Conservation (phyloP, 495 filamentous ascomycete genomes). For the Astrocystis sublimbata region DNA sequence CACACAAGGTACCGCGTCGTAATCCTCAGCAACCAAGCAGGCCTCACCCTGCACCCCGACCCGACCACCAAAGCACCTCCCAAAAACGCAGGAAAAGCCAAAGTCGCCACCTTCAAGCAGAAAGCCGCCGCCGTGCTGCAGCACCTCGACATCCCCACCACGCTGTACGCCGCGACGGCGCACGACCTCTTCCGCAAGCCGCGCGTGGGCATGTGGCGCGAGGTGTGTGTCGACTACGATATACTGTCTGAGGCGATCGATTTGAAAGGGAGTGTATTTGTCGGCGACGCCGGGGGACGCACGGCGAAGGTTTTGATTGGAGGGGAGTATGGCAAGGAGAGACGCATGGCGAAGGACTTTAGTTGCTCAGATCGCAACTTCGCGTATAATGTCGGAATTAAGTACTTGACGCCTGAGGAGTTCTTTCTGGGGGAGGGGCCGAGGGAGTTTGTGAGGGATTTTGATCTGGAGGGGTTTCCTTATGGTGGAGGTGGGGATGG, state of each 20-base stretch:
- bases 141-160: slow-evolving; percentile 73
- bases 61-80: slow-evolving; percentile 59
- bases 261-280: slow-evolving; percentile 70
- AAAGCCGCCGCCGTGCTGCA: slow-evolving; percentile 69
- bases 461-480: slow-evolving; percentile 56
- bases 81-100: slow-evolving; percentile 59
- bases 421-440: slow-evolving; percentile 73
- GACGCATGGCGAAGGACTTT: slow-evolving; percentile 48
- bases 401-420: slow-evolving; percentile 86
- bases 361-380: slow-evolving; percentile 85
- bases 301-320: slow-evolving; percentile 29
- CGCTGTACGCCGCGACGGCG: slow-evolving; percentile 80
- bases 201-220: slow-evolving; percentile 83
- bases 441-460: slow-evolving; percentile 62
- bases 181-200: slow-evolving; percentile 86
- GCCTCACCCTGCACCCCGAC: slow-evolving; percentile 70
- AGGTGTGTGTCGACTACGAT: slow-evolving; percentile 73
- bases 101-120: slow-evolving; percentile 74
- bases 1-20: slow-evolving; percentile 67
- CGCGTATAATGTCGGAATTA: slow-evolving; percentile 76
- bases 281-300: slow-evolving; percentile 80
- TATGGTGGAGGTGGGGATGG: slow-evolving; percentile 24
- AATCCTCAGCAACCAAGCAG: slow-evolving; percentile 86
- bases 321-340: slow-evolving; percentile 17
- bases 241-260: slow-evolving; percentile 66